phyloP scores from a whole-genome alignment of 495 filamentous ascomycete species.

The Podospora sp. region DNA sequence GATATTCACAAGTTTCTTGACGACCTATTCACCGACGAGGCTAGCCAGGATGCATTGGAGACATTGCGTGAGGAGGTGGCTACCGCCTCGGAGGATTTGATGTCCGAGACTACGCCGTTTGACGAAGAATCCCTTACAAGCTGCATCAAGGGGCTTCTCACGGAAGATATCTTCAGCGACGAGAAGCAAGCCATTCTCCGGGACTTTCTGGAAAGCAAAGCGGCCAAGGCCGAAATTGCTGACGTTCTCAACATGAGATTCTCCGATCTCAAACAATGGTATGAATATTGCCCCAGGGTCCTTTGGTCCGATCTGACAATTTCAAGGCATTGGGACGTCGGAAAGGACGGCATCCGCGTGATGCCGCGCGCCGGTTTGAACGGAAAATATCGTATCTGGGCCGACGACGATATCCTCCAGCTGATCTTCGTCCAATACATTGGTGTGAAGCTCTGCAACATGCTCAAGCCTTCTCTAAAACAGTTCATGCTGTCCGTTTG shows the following conservation, averaged over 20 bases:
- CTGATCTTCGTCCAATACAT: conserved; percentile 67
- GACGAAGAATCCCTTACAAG: conserved; percentile 31
- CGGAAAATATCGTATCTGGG: conserved; percentile 67
- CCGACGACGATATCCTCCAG: conserved; percentile 71
- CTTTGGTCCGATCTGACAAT: neutral
- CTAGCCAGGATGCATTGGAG: conserved; percentile 38
- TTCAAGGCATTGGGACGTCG: conserved; percentile 54
- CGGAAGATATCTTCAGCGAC: conserved; percentile 60
- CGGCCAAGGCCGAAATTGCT: conserved; percentile 61
- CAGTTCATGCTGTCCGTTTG: conserved; percentile 34
- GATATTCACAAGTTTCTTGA: conserved; percentile 57
- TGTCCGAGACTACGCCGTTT: conserved; percentile 34
- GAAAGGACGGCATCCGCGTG: conserved; percentile 53
- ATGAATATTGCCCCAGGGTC: neutral
- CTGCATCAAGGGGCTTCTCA: conserved; percentile 58
- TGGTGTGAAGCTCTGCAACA: conserved; percentile 58
- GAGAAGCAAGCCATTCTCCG: conserved; percentile 62
- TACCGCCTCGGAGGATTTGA: conserved; percentile 18
- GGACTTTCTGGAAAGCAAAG: conserved; percentile 60
- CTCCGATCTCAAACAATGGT: conserved; percentile 58
- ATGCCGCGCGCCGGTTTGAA: conserved; percentile 67
- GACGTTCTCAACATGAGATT: conserved; percentile 72
- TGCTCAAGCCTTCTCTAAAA: conserved; percentile 50
- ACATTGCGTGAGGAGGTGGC: conserved; percentile 28
- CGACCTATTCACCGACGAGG: conserved; percentile 49